A percentile compares a stretch with the other conserved stretches of the same genome.
Conservation (phyloP, 2,329 filamentous ascomycete species). For the Pseudogymnoascus sp. region DNA sequence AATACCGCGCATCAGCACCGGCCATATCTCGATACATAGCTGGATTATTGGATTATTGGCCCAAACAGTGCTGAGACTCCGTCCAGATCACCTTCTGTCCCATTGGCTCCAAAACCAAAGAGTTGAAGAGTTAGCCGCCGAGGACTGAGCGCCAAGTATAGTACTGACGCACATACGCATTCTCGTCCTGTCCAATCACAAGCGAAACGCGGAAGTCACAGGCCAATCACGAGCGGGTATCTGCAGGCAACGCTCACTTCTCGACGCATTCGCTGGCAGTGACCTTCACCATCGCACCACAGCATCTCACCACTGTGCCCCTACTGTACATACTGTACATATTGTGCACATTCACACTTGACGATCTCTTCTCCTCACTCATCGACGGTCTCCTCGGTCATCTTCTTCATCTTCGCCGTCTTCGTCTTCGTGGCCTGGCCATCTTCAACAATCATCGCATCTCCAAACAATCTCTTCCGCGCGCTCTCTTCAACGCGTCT, state of each 20-base stretch:
- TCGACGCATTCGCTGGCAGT: neutral
- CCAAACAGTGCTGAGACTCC: neutral
- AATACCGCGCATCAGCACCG: neutral
- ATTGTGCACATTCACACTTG: neutral
- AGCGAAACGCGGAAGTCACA: neutral
- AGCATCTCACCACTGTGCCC: neutral
- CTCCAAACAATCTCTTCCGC: neutral
- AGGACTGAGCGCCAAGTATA: slow-evolving; percentile 1
- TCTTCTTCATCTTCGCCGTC: neutral
- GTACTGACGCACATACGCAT: neutral
- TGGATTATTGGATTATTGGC: neutral
- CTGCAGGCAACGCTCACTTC: neutral
- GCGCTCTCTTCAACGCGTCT: neutral
- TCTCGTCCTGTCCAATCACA: neutral
- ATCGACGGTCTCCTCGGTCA: neutral
- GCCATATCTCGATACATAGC: neutral
- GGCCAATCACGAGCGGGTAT: neutral
- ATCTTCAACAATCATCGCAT: neutral
- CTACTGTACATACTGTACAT: neutral
- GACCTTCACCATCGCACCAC: neutral
- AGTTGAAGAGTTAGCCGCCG: slow-evolving; percentile 2
- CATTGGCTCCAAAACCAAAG: neutral
- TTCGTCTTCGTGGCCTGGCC: neutral
- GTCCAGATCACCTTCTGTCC: neutral
- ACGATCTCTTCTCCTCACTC: slow-evolving; percentile 1